Percentiles rank a stretch among this genome's conserved stretches.
These are phyloP conservation scores for Aureobasidium uvarum DNA, from an alignment of 2,329 filamentous ascomycete genomes.

Conservation along the genomic window DNA sequence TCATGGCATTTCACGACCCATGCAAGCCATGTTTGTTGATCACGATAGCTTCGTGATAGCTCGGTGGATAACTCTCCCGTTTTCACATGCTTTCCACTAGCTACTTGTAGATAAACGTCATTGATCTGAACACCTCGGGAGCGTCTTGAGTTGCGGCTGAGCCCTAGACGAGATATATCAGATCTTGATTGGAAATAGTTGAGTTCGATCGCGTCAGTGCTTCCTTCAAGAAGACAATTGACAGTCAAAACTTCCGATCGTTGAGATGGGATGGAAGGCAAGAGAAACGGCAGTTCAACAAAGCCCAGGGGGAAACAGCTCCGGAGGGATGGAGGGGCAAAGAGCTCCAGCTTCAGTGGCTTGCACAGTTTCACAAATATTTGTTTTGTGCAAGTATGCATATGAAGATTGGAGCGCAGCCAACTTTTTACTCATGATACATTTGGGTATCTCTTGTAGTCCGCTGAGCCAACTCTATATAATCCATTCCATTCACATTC, in stretches of 20 bases:
- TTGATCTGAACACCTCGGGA: slow-evolving; percentile 17
- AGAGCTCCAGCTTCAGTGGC: background rate
- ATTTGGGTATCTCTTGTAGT: slow-evolving; percentile 17
- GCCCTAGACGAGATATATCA: background rate
- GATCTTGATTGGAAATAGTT: slow-evolving; percentile 12
- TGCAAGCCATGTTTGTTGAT: slow-evolving; percentile 17
- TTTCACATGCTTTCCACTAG: slow-evolving; percentile 21
- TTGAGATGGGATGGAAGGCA: slow-evolving; percentile 8
- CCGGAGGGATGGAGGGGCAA: background rate
- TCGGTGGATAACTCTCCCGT: slow-evolving; percentile 21
- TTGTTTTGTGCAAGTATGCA: background rate
- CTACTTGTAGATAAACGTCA: slow-evolving; percentile 6
- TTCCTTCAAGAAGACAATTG: slow-evolving; percentile 4
- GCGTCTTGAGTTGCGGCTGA: slow-evolving; percentile 2
- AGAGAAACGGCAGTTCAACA: slow-evolving; percentile 9
- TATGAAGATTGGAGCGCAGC: slow-evolving; percentile 8
- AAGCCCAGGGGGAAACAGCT: background rate
- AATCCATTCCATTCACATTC: background rate
- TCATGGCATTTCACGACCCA: background rate
- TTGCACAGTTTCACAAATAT: background rate
- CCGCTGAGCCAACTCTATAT: slow-evolving; percentile 10
- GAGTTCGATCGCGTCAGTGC: slow-evolving; percentile 25
- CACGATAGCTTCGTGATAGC: slow-evolving; percentile 19
- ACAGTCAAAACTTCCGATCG: slow-evolving; percentile 12
- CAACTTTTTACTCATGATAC: slow-evolving; percentile 16